A percentile compares a stretch with the other conserved stretches of the same genome.
phyloP scores from a whole-genome alignment of 345 rosid genomes.

The Aquilaria sinensis region DNA sequence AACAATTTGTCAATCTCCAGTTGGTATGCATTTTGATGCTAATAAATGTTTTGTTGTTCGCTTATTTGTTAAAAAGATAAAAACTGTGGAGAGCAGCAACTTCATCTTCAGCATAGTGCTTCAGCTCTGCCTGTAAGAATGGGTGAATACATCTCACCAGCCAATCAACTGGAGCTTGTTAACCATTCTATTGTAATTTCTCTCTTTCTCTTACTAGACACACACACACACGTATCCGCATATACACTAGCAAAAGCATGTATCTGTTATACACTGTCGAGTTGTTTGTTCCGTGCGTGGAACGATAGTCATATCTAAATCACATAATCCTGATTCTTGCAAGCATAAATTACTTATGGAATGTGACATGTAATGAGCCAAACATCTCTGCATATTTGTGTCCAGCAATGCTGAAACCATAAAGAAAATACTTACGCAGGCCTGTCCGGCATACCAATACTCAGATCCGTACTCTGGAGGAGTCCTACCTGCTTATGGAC shows the following conservation, averaged over 20 bases:
- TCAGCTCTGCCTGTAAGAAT: conserved; percentile 16
- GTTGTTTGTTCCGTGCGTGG: too few species aligned
- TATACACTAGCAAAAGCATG: neutral
- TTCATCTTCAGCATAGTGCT: conserved; percentile 9
- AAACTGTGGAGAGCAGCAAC: conserved; percentile 20
- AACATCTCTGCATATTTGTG: neutral
- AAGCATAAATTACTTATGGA: too few species aligned
- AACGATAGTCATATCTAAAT: neutral
- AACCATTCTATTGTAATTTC: conserved; percentile 29
- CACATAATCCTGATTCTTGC: too few species aligned
- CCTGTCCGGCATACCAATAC: conserved; percentile 40
- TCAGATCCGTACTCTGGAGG: conserved; percentile 40
- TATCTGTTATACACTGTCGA: neutral
- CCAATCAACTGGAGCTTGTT: conserved; percentile 27
- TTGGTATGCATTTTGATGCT: too few species aligned
- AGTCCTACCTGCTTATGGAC: conserved; percentile 38
- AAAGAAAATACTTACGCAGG: conserved; percentile 29
- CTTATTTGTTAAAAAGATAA: conserved; percentile 16
- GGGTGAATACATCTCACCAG: conserved; percentile 19
- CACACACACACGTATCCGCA: neutral
- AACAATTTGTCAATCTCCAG: too few species aligned
- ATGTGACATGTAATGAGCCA: neutral
- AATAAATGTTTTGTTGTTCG: too few species aligned
- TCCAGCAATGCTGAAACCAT: conserved; percentile 1
- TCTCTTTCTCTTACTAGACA: conserved; percentile 13